phyloP scores from a whole-genome alignment of 2,329 filamentous ascomycete species.

The Colletotrichum spaethianum region DNA sequence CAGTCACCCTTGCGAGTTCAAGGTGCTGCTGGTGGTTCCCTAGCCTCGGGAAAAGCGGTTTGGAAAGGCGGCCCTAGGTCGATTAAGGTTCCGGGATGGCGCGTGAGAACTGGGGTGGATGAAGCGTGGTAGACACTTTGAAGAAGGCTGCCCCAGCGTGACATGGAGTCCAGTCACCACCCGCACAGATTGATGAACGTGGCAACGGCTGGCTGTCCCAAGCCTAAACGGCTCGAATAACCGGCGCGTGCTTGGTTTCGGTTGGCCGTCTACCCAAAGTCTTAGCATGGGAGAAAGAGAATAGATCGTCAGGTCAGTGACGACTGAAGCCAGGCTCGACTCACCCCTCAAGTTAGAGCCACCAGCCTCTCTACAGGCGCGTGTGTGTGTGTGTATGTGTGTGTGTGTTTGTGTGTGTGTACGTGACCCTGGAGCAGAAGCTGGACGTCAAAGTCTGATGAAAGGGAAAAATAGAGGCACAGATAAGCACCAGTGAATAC shows the following conservation, averaged over 20 bases:
- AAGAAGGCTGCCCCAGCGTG: conserved; percentile 26
- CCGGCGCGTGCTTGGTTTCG: neutral
- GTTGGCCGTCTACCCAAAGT: conserved; percentile 22
- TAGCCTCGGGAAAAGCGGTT: conserved; percentile 34
- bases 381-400: too few relatives aligned
- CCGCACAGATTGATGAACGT: conserved; percentile 23
- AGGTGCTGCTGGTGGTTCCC: conserved; percentile 30
- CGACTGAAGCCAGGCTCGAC: conserved; percentile 20
- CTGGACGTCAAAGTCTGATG: conserved; percentile 29
- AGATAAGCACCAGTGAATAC: conserved; percentile 32
- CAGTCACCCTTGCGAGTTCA: conserved; percentile 20
- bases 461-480: conserved; percentile 31
- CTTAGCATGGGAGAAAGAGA: conserved; percentile 26
- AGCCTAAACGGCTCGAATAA: conserved; percentile 6
- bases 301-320: conserved; percentile 13
- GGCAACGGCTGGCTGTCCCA: conserved; percentile 34
- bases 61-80: conserved; percentile 25
- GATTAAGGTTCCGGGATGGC: conserved; percentile 41
- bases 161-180: conserved; percentile 23
- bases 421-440: conserved; percentile 18
- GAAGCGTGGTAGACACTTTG: conserved; percentile 34
- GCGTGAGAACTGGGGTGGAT: conserved; percentile 31
- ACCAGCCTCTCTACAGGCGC: conserved; percentile 9
- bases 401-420: too few relatives aligned
- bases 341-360: conserved; percentile 28